Evolutionary conservation across 108 stramenopile species (phyloP).

Genomic region (Pinguiococcus pyrenoidosus): DNA sequence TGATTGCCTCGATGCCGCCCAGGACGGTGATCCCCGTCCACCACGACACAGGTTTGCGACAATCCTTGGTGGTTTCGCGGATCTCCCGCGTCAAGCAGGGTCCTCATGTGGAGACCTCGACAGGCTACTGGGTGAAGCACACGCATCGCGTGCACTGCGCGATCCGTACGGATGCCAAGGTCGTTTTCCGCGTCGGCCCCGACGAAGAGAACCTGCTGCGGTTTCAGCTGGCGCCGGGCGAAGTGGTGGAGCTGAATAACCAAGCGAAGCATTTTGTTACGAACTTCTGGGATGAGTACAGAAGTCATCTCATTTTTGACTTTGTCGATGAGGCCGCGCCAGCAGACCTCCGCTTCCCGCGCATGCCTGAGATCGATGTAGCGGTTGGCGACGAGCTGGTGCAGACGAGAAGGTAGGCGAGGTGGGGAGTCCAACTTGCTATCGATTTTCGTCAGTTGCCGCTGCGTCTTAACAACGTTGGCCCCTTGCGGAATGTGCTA

Average conservation of each 20-base stretch:
- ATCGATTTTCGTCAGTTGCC: no score
- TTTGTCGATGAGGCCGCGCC: constrained; percentile 56
- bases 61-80: not conserved
- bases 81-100: no score
- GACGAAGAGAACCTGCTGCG: constrained; percentile 48
- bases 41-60: constrained; percentile 79
- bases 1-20: constrained; percentile 83
- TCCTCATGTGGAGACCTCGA: not conserved
- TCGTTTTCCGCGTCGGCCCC: constrained; percentile 75
- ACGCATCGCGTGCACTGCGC: constrained; percentile 93
- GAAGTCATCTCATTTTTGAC: constrained; percentile 89
- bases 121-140: constrained; percentile 81
- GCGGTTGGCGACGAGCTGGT: no score
- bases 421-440: no score
- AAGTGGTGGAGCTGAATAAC: constrained; percentile 96
- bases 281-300: constrained; percentile 52
- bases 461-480: no score
- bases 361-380: no score
- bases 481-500: not conserved
- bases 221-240: constrained; percentile 61
- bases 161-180: constrained; percentile 46
- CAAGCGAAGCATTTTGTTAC: constrained; percentile 75
- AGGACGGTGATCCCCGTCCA: constrained; percentile 85
- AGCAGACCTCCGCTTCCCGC: no score
- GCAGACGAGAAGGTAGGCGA: no score